Conservation (phyloP, 2,329 filamentous ascomycete genomes). For the Scedosporium boydii region DNA sequence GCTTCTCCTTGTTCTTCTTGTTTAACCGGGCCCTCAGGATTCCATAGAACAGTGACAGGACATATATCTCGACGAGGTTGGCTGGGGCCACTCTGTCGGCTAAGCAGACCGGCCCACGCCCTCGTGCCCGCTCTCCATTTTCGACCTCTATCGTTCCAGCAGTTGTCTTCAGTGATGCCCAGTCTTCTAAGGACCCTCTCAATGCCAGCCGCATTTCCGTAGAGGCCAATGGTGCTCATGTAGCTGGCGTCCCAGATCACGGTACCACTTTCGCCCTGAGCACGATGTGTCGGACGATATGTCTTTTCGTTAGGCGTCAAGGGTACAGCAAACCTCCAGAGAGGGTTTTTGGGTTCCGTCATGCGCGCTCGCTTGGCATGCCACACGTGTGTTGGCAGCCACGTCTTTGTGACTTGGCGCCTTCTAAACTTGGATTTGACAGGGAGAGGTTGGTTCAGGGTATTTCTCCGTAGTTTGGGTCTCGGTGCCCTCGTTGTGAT, state of each 20-base stretch:
- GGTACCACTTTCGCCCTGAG: slow-evolving; percentile 63
- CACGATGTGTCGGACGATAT: slow-evolving; percentile 79
- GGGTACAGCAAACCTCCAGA: slow-evolving; percentile 88
- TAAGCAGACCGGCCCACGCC: slow-evolving; percentile 40
- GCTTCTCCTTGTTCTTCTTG: not conserved
- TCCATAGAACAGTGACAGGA: slow-evolving; percentile 69
- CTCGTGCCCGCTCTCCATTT: slow-evolving; percentile 57
- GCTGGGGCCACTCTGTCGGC: slow-evolving; percentile 19
- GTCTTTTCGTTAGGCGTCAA: slow-evolving; percentile 82
- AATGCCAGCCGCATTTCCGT: slow-evolving; percentile 56
- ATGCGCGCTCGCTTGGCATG: slow-evolving; percentile 88
- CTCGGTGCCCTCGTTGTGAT: slow-evolving; percentile 28
- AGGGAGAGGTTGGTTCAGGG: slow-evolving; percentile 48
- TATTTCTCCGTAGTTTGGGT: slow-evolving; percentile 62
- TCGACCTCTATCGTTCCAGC: slow-evolving; percentile 52
- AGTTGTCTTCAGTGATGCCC: slow-evolving; percentile 48
- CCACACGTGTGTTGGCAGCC: slow-evolving; percentile 91
- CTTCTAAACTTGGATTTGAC: slow-evolving; percentile 65
- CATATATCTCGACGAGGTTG: slow-evolving; percentile 49
- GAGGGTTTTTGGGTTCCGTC: slow-evolving; percentile 64
- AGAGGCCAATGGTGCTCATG: slow-evolving; percentile 73
- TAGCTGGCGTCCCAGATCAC: slow-evolving; percentile 94
- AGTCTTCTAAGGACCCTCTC: slow-evolving; percentile 56
- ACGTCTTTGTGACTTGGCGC: slow-evolving; percentile 80
- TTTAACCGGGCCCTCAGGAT: slow-evolving; percentile 26